A percentile compares a stretch with the other conserved stretches of the same genome.
phyloP scores from a whole-genome alignment of 2,329 filamentous ascomycete genomes.

The Huntiella savannae region DNA sequence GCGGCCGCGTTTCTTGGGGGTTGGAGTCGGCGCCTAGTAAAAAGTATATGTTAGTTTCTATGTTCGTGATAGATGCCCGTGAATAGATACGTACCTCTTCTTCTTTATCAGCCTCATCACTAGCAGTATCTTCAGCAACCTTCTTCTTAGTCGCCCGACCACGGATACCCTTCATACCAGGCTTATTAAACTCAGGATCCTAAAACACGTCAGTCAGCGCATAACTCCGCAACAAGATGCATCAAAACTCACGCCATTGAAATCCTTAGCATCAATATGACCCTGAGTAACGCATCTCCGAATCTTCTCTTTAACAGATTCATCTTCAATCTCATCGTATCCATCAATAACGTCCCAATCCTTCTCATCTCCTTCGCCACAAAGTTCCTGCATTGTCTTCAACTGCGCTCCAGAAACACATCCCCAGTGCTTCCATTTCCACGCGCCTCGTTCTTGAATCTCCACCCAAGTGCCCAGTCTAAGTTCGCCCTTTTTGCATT shows the following conservation, averaged over 20 bases:
- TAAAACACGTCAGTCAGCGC: conserved; percentile 18
- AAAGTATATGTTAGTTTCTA: conserved; percentile 4
- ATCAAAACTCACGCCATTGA: conserved; percentile 53
- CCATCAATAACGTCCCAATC: conserved; percentile 58
- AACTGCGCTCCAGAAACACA: conserved; percentile 68
- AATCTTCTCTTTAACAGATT: conserved; percentile 55
- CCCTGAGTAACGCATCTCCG: conserved; percentile 52
- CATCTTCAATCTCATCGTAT: conserved; percentile 50
- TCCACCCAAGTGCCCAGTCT: conserved; percentile 59
- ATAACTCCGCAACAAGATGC: conserved; percentile 10
- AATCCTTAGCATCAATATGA: conserved; percentile 70
- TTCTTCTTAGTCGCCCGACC: conserved; percentile 13
- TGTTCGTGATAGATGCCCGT: conserved; percentile 1
- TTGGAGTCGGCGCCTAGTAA: neutral
- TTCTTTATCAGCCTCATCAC: conserved; percentile 15
- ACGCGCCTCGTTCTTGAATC: conserved; percentile 41
- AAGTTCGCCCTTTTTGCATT: conserved; percentile 62
- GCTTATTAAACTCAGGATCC: conserved; percentile 58
- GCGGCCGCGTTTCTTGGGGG: conserved; percentile 9
- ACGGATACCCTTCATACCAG: conserved; percentile 46
- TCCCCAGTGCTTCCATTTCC: conserved; percentile 80
- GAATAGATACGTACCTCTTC: conserved; percentile 14
- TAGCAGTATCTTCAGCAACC: conserved; percentile 16
- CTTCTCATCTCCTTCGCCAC: conserved; percentile 28
- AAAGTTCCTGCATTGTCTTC: conserved; percentile 39